Percentiles rank a stretch among this genome's conserved stretches.
phyloP scores from a whole-genome alignment of 257 asterid genomes.

The Solanum peruvianum region DNA sequence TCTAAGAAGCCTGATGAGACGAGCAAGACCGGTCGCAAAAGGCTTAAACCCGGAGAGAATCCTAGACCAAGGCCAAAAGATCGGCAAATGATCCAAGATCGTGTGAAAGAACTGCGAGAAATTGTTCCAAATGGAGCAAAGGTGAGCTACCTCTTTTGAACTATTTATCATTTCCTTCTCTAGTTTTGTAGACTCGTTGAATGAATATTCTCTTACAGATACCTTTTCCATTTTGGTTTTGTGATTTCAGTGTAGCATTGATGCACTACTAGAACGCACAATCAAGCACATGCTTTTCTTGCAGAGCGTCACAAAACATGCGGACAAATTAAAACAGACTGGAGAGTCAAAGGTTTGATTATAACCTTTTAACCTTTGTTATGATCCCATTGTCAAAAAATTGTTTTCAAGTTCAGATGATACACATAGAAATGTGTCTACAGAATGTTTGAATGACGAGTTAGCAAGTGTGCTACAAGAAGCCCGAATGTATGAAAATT shows the following conservation, averaged over 20 bases:
- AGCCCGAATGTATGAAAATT: background rate
- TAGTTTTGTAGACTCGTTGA: background rate
- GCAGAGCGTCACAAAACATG: constrained; percentile 88
- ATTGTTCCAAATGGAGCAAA: constrained; percentile 90
- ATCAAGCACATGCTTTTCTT: constrained; percentile 91
- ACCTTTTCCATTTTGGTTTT: background rate
- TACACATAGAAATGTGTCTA: background rate
- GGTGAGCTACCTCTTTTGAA: constrained; percentile 21
- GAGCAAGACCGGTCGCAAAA: constrained; percentile 56
- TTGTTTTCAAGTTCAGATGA: background rate
- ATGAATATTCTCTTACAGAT: background rate
- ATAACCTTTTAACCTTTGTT: background rate
- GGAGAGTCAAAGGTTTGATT: constrained; percentile 72
- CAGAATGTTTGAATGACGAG: background rate
- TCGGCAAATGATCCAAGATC: constrained; percentile 97
- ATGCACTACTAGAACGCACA: constrained; percentile 85
- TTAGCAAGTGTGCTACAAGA: background rate
- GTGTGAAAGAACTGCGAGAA: constrained; percentile 86
- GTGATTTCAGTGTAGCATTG: constrained; percentile 85
- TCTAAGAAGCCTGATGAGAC: constrained; percentile 58
- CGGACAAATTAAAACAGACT: constrained; percentile 72
- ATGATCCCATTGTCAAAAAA: background rate
- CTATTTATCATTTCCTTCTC: background rate
- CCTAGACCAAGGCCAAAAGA: constrained; percentile 96
- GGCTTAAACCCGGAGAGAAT: constrained; percentile 88